Base-by-base conservation (phyloP, 1,284 basidiomycete species). In the Boletus semigastroideus region DNA sequence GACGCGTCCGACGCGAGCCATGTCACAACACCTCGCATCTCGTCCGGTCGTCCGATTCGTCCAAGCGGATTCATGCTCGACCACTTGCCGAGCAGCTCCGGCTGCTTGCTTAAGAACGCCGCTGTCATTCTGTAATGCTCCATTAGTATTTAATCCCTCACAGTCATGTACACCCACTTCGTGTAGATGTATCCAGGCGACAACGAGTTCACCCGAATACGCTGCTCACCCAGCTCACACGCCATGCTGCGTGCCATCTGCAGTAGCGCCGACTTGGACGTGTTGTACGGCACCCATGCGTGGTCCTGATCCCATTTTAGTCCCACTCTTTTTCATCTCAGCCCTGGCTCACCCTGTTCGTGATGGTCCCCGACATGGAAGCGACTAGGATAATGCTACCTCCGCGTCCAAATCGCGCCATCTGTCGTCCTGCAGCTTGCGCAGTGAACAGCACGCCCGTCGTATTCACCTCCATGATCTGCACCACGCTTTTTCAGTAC, bases 241-340 rank as follows among this genome's bases (percentile, higher is more conserved):
- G 92, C 91, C 78, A 93, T 82, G 71, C 87, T 92, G 56, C 89
- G 80, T 19, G 75, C 84, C 84, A 92, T 89, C 71, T 93, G 91
- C 41, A 90, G 69, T 8, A 93, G 86, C 3, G 86, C 90, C 2
- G 87, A 83, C 72, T 93, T 93, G 71, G 86, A 89, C 47, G 83
- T 79, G 70, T 92, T 92, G 73, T 91, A 91, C 19, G 87, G 82
- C 42, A 84, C 78, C 86, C 86, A 91, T 17, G 83, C 78, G 59
- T 84, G 82, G 54, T 79, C 84, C 84, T 87, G 59, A 25, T 33
- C 27, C 25, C 25, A 1, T 0, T 10, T 51, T 20, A 48, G 43
- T 48, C n/a, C 70, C 40, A 41, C 20, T 7, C 17, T 0, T 9
- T 2, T 33, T 8, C 17, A 6, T 17, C 0, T n/a, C 20, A n/a